These are phyloP conservation scores for Pythium brassicae DNA, from an alignment of 352 stramenopile species.

Conservation along the genomic window DNA sequence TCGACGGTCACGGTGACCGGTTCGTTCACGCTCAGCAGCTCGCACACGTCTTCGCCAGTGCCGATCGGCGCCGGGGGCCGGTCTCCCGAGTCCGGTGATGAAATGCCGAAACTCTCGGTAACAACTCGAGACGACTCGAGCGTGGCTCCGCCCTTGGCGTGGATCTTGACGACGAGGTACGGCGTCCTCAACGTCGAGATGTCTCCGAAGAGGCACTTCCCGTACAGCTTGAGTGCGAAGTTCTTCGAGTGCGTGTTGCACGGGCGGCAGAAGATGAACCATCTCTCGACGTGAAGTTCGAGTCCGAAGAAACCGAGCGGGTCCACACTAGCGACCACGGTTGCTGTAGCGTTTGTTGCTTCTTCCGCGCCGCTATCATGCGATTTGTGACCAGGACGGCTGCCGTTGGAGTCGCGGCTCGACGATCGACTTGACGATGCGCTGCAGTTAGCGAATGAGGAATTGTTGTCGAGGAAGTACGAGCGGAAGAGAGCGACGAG, in stretches of 20 bases:
- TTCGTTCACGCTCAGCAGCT: constrained; percentile 29
- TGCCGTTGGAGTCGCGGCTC: constrained; percentile 23
- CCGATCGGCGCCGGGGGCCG: neutral
- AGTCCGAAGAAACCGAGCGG: constrained; percentile 23
- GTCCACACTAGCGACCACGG: constrained; percentile 1
- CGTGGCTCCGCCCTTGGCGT: constrained; percentile 27
- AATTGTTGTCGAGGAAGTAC: constrained; percentile 36
- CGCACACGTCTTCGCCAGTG: constrained; percentile 32
- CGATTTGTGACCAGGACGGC: neutral
- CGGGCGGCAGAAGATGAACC: constrained; percentile 59
- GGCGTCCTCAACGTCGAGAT: constrained; percentile 35
- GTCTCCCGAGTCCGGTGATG: neutral
- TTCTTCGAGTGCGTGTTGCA: constrained; percentile 26
- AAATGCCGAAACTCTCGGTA: neutral
- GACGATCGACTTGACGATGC: constrained; percentile 22
- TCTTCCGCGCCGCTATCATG: neutral
- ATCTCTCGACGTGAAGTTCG: constrained; percentile 39
- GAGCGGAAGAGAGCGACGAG: constrained; percentile 55
- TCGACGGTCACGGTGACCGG: constrained; percentile 36
- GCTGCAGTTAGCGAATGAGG: constrained; percentile 16
- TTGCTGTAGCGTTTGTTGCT: neutral
- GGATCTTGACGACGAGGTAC: constrained; percentile 29
- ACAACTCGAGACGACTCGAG: constrained; percentile 45
- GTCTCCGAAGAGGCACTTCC: constrained; percentile 26
- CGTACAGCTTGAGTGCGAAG: constrained; percentile 42